phyloP scores from a whole-genome alignment of 2,329 filamentous ascomycete genomes.

The Stagonosporopsis chrysanthemi region DNA sequence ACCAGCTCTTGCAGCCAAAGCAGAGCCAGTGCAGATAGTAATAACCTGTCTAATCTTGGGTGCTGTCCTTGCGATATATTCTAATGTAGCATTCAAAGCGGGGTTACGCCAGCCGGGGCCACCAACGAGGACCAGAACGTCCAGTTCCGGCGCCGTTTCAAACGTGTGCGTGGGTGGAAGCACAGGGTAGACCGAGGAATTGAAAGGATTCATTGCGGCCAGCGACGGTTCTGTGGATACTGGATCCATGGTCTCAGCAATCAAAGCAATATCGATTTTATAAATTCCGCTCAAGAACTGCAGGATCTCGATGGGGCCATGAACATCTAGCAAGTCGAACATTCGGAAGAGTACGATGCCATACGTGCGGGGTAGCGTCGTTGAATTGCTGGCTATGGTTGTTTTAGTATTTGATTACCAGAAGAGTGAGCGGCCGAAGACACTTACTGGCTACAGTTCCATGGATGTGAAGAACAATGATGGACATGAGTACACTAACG shows the following conservation, averaged over 20 bases:
- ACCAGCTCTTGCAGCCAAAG: conserved; percentile 64
- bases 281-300: conserved; percentile 36
- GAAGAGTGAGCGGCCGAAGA: neutral
- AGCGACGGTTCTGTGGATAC: conserved; percentile 33
- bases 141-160: conserved; percentile 58
- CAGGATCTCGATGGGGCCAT: conserved; percentile 55
- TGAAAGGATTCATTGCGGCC: conserved; percentile 34
- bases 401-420: neutral
- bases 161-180: conserved; percentile 62
- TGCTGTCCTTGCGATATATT: conserved; percentile 58
- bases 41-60: conserved; percentile 64
- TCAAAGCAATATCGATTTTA: conserved; percentile 32
- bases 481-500: neutral
- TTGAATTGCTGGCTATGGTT: conserved; percentile 7
- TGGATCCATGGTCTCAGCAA: conserved; percentile 39
- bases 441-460: neutral
- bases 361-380: conserved; percentile 29
- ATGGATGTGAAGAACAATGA: neutral
- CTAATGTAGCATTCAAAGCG: conserved; percentile 46
- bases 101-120: conserved; percentile 58
- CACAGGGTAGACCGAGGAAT: conserved; percentile 43
- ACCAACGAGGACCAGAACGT: conserved; percentile 72
- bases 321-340: conserved; percentile 39
- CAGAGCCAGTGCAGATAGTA: conserved; percentile 70
- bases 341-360: conserved; percentile 41